These are phyloP conservation scores for Athelia sp. DNA, from an alignment of 1,284 basidiomycete genomes.

Conservation along the genomic window DNA sequence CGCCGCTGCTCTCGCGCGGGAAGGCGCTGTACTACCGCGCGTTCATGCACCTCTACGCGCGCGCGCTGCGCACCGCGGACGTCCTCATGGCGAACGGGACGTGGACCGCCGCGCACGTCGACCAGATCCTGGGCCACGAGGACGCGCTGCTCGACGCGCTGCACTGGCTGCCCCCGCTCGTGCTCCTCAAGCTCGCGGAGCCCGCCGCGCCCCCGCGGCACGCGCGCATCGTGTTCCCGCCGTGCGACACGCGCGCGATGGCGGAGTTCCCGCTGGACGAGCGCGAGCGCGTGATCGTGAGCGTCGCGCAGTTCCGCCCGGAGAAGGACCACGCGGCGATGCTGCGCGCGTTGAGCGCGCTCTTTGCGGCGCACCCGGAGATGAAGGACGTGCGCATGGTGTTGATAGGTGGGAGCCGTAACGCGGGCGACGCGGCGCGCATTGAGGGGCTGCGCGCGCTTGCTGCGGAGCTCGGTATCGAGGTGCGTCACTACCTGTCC, in stretches of 20 bases:
- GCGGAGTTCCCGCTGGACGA: slow-evolving; percentile 54
- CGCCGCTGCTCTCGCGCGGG: slow-evolving; percentile 49
- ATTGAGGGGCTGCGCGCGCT: slow-evolving; percentile 59
- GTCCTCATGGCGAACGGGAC: slow-evolving; percentile 93
- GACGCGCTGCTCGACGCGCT: slow-evolving; percentile 43
- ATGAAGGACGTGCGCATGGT: slow-evolving; percentile 53
- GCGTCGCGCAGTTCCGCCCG: slow-evolving; percentile 91
- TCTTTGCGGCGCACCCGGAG: slow-evolving; percentile 61
- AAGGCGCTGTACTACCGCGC: slow-evolving; percentile 85
- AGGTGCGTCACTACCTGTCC: slow-evolving; percentile 39
- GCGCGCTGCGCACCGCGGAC: slow-evolving; percentile 69
- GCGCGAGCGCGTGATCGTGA: slow-evolving; percentile 70
- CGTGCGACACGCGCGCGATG: slow-evolving; percentile 85
- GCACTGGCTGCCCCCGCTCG: not conserved
- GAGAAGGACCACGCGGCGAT: slow-evolving; percentile 94
- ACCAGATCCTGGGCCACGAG: slow-evolving; percentile 59
- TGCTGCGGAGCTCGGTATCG: slow-evolving; percentile 59
- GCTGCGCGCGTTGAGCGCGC: slow-evolving; percentile 60
- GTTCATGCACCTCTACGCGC: slow-evolving; percentile 81
- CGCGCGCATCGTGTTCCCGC: slow-evolving; percentile 77
- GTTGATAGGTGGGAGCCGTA: slow-evolving; percentile 82
- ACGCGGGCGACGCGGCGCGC: slow-evolving; percentile 69
- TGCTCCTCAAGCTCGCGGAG: not conserved
- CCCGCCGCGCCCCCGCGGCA: slow-evolving; percentile 5
- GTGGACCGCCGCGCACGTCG: slow-evolving; percentile 90